Evolutionary conservation across 108 stramenopile species (phyloP), one percentile per base, ranked within the genome.

Genomic region (Skeletonema potamos): DNA sequence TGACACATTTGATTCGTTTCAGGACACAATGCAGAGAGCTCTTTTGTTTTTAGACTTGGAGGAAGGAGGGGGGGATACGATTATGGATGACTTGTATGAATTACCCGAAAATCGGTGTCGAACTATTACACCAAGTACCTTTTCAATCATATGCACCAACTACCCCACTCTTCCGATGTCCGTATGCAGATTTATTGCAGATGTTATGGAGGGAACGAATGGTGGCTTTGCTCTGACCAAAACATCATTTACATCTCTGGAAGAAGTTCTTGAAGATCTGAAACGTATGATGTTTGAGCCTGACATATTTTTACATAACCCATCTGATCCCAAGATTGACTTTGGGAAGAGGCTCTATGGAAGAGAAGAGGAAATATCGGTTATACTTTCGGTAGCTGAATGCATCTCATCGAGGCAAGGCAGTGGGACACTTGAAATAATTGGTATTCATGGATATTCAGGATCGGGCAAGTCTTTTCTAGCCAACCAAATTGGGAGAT

Each of bases 191-290:
- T 22, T 71, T 0, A 27, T 71, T 1, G 59, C 70, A 20, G 70
- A 71, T 59, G 28, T 71, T 0, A 61, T 71, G 24, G 48, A 51
- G 48, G 48, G 48, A 4, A 9, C 22, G 20, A 51, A 51, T 22
- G 48, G 48, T 15, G 48, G 46, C 15, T 12, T 22, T 51, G 18
- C 33, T 44, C 32, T 46, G 6, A 41, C 70, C 12, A 27, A 60
- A 12, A 43, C 37, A 15, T 29, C 70, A 22, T 71, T 44, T 46
- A 34, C 33, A 15, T 71, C 70, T 11, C 20, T 71, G 11, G 26
- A 62, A 24, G 60, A 71, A 30, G 60, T 71, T 3, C 11, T 62
- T 2, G 58, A 51, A 33, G 70, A 71, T 41, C 17, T 71, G 13
- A 39, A 60, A 54, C 59, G 60, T 24, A 71, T 71, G 60, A 44